Percentiles rank a stretch among this genome's conserved stretches.
Evolutionary conservation across 306 rosid genomes (phyloP).

Genomic region (Amphicarpaea edgeworthii): DNA sequence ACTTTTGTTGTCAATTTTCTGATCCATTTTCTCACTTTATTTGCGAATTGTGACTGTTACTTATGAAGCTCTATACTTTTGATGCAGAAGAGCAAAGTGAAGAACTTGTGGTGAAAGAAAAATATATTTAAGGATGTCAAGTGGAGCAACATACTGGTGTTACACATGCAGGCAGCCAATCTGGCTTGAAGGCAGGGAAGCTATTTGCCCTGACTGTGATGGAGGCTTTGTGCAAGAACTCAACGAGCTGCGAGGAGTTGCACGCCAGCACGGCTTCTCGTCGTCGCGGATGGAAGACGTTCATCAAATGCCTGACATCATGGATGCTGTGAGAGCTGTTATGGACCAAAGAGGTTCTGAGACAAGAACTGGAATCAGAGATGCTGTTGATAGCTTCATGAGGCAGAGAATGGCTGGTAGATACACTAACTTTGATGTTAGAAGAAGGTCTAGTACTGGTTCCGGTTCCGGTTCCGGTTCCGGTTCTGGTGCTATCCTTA

Average conservation of each 20-base stretch:
- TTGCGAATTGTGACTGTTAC: constrained; percentile 4
- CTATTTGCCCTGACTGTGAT: constrained; percentile 65
- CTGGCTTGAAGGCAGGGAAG: constrained; percentile 45
- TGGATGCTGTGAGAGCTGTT: constrained; percentile 51
- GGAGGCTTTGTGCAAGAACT: constrained; percentile 67
- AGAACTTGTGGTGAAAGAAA: constrained; percentile 29
- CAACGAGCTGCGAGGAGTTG: constrained; percentile 28
- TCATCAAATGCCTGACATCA: constrained; percentile 48
- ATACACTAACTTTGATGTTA: constrained; percentile 43
- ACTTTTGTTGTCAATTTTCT: constrained; percentile 2
- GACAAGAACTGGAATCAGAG: constrained; percentile 52
- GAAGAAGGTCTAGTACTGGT: constrained; percentile 28
- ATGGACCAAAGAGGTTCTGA: constrained; percentile 56
- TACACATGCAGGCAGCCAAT: constrained; percentile 54
- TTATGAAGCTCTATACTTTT: constrained; percentile 15
- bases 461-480: too few species aligned
- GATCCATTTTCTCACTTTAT: neutral
- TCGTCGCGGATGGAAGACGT: constrained; percentile 40
- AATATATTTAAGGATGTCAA: constrained; percentile 65
- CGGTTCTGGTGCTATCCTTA: neutral
- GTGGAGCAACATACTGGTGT: constrained; percentile 73
- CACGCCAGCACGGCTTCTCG: constrained; percentile 1
- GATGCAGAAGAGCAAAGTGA: constrained; percentile 31
- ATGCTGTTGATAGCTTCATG: constrained; percentile 46
- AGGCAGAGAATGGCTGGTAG: constrained; percentile 62